Evolutionary conservation across 106 monocot species (phyloP), one percentile per base, ranked within the genome.

Genomic region (Vanilla planifolia): DNA sequence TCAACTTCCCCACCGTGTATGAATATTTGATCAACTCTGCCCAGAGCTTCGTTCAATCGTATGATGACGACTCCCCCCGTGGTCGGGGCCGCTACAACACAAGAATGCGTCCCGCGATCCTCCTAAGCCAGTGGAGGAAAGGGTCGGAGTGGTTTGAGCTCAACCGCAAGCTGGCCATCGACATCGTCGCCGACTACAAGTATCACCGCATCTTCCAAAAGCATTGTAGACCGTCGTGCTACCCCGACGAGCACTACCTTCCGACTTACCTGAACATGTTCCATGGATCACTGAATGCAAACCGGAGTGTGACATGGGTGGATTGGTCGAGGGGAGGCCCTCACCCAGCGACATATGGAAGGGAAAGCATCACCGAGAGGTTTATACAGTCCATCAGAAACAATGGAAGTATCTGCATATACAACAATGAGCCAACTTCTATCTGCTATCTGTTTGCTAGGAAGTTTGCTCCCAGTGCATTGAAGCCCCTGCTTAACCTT

Each of bases 211-310:
- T 73, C 23, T 73, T 73, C 26, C 51, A 51, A 33, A 66, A 52
- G 23, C 43, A 60, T 14, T 66, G 60, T 39, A 60, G 35, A 51
- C 66, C 66, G 4, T 60, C 60, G 1, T 66, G 66, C 60, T 73
- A 66, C 37, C 66, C 73, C 0, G 73, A 73, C 36, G 66, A 73
- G 66, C 73, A 73, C 33, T 73, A 73, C 48, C 59, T 73, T 33
- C 73, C 66, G 1, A 73, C 73, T 0, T 73, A 66, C 51, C 43
- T 73, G 66, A 73, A 66, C 60, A 73, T 73, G 73, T 73, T 73
- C 48, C 66, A 61, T 40, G 66, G 66, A 24, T 20, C 28, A 6
- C 20, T 66, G 28, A 73, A 60, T 20, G 65, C 73, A 0, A 73
- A 73, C 39, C 51, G 73, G 40, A 73, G 60, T 5, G 66, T 73